Evolutionary conservation across 1,284 basidiomycete species (phyloP), one percentile per base, ranked within the genome.

Genomic region (Leccinum solheimii): DNA sequence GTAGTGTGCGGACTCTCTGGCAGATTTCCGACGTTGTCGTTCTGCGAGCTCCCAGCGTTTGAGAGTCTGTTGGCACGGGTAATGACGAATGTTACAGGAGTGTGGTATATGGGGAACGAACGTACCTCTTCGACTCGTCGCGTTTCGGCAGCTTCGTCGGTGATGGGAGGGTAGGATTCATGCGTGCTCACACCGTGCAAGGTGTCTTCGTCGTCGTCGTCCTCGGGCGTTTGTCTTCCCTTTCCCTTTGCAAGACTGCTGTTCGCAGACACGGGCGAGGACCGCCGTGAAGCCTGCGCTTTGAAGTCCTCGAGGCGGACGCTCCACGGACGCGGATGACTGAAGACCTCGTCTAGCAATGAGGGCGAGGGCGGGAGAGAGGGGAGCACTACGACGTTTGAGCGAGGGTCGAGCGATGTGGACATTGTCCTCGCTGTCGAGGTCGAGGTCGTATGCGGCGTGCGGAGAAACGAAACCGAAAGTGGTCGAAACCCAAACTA

Each of bases 11-110:
- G 86, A 85, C 58, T 83, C 85, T 55, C 88, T 82, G 4, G 80
- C 83, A n/a, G 79, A 78, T 73, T 83, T 88, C 75, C 88, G 83
- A 63, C 88, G 81, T 67, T 85, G 84, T 36, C 87, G 82, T 71
- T 92, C 90, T 38, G 83, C 83, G 51, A 84, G 74, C 66, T 92
- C 90, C 91, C 90, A 92, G 48, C 82, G 82, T 62, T 81, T 80
- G 21, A 92, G 78, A 63, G 85, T 92, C 90, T 92, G 65, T 59
- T 50, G 55, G 34, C 13, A 11, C 3, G 10, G 10, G 32, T 32
- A 11, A 11, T 5, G 34, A 36, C 34, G 13, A 36, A 36, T 36
- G 34, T 34, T 5, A 34, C 34, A 6, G 34, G 34, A 34, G 5
- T 13, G 30, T 11, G 30, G 30, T 34, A 27, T 34, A 27, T 13